phyloP scores from a whole-genome alignment of 2,329 filamentous ascomycete genomes.

The Rutstroemia sp. region DNA sequence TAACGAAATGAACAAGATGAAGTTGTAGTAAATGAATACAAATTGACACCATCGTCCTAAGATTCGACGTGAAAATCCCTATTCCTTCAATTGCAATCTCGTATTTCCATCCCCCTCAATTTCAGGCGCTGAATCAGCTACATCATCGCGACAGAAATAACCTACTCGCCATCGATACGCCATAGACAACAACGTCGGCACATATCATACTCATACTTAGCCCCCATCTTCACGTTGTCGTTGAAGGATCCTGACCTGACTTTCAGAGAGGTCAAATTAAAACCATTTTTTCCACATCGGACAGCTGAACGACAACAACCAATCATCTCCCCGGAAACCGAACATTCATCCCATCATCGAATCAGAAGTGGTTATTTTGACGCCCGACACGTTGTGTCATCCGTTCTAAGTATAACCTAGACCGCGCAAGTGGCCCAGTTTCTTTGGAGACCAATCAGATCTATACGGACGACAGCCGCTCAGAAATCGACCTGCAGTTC shows the following conservation, averaged over 20 bases:
- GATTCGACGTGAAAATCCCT: neutral
- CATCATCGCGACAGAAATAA: too few relatives aligned
- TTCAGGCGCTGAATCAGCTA: too few relatives aligned
- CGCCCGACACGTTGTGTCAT: slow-evolving; percentile 14
- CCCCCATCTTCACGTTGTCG: slow-evolving; percentile 2
- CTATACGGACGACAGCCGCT: slow-evolving; percentile 13
- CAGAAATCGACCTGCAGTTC: slow-evolving; percentile 19
- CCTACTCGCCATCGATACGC: too few relatives aligned
- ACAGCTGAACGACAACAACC: neutral
- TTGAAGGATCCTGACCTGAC: neutral
- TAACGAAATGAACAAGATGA: neutral
- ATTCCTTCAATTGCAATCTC: neutral
- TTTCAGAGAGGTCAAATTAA: neutral
- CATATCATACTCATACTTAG: neutral
- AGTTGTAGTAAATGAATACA: neutral
- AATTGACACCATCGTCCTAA: neutral
- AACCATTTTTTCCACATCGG: slow-evolving; percentile 2
- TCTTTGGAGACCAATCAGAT: slow-evolving; percentile 16
- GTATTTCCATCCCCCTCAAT: neutral
- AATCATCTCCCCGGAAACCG: neutral
- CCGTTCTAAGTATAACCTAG: slow-evolving; percentile 23
- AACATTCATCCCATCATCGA: neutral
- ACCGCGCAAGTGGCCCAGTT: slow-evolving; percentile 7
- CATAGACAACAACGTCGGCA: neutral
- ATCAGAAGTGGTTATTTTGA: slow-evolving; percentile 6